A percentile compares a stretch with the other conserved stretches of the same genome.
These are phyloP conservation scores for Escallonia herrerae DNA, from an alignment of 129 eudicot species.

Conservation along the genomic window DNA sequence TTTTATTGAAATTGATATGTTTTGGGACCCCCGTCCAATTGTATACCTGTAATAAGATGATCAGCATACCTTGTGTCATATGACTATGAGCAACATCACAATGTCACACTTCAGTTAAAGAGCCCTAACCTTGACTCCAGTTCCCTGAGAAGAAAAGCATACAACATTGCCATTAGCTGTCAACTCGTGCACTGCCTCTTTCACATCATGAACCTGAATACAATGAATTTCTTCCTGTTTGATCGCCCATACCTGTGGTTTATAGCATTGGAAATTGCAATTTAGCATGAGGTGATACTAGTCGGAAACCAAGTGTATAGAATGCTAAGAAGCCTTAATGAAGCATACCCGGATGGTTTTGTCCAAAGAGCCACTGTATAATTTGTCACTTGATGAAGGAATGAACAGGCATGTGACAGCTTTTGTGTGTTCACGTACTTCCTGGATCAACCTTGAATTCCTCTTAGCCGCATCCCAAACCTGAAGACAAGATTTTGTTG, in stretches of 20 bases:
- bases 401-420: constrained; percentile 65
- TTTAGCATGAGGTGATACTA: too few relatives aligned
- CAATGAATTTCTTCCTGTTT: constrained; percentile 72
- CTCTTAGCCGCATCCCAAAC: constrained; percentile 69
- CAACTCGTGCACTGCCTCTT: constrained; percentile 51
- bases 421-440: constrained; percentile 63
- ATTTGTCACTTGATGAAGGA: constrained; percentile 51
- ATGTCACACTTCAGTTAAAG: neutral
- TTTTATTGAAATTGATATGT: constrained; percentile 62
- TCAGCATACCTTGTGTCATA: neutral
- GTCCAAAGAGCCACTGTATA: constrained; percentile 77
- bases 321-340: neutral
- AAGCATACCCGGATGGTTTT: constrained; percentile 64
- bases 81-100: too few relatives aligned
- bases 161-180: constrained; percentile 52
- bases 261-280: neutral
- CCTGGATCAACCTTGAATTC: constrained; percentile 52
- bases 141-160: constrained; percentile 58
- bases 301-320: too few relatives aligned
- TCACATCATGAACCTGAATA: constrained; percentile 68
- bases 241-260: constrained; percentile 55
- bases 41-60: constrained; percentile 34
- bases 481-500: constrained; percentile 22
- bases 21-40: constrained; percentile 67
- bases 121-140: constrained; percentile 59